phyloP scores from a whole-genome alignment of 345 rosid species.

The Citrus inodora region DNA sequence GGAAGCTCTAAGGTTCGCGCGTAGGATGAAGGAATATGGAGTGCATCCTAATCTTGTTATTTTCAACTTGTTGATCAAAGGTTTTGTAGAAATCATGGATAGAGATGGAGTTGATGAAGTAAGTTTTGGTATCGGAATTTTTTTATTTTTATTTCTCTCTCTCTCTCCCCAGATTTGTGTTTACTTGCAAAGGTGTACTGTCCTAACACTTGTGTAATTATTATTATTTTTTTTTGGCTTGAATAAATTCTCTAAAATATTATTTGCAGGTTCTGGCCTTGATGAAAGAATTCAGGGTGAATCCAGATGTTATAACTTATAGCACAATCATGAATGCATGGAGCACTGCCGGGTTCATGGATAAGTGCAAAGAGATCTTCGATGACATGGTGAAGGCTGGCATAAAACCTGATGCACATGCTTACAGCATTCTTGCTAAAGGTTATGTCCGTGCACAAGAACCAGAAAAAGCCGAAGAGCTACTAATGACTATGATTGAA shows the following conservation, averaged over 20 bases:
- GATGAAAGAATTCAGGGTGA: slow-evolving; percentile 53
- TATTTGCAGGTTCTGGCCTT: slow-evolving; percentile 49
- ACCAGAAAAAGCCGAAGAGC: slow-evolving; percentile 52
- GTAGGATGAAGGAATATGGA: slow-evolving; percentile 44
- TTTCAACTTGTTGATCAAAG: slow-evolving; percentile 56
- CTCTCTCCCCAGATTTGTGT: background rate
- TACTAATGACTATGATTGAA: slow-evolving; percentile 39
- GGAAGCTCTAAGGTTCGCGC: slow-evolving; percentile 50
- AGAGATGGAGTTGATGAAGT: slow-evolving; percentile 65
- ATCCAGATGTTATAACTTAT: slow-evolving; percentile 60
- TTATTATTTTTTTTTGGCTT: no score
- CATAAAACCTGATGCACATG: slow-evolving; percentile 51
- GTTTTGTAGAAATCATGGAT: slow-evolving; percentile 57
- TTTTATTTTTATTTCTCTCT: no score
- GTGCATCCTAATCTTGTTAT: slow-evolving; percentile 54
- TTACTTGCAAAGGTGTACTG: background rate
- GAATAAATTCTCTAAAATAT: background rate
- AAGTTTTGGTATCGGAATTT: slow-evolving; percentile 6
- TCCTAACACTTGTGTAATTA: background rate
- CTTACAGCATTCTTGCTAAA: slow-evolving; percentile 61
- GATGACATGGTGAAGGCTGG: slow-evolving; percentile 60
- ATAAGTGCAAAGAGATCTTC: slow-evolving; percentile 53
- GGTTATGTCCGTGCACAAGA: slow-evolving; percentile 59
- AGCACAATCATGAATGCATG: slow-evolving; percentile 71
- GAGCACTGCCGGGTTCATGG: slow-evolving; percentile 72